Base-by-base conservation (phyloP, 2,329 filamentous ascomycete genomes). In the Teratosphaeria destructans region DNA sequence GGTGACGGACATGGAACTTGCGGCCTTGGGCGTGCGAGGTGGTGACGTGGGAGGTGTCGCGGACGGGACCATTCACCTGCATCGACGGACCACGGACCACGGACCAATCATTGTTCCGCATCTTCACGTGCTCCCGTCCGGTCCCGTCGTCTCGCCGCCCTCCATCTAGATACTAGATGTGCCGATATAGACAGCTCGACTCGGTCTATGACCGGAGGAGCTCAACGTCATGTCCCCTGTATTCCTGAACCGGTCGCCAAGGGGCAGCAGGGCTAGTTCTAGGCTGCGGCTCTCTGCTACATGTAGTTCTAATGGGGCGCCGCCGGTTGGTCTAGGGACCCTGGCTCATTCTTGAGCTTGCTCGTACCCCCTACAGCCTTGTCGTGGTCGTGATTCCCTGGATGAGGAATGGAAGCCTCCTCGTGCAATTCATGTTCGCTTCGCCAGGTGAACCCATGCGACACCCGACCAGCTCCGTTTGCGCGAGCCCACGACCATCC, bases 401-500 rank as follows among this genome's bases (percentile, higher is more conserved):
- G 49, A 53, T 53, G 19, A 53, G 49, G 26, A 19, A 19, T 23
- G 1, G 23, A 29, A 32, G 16, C 52, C 10, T 37, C 55, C 55
- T 57, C 55, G 55, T 57, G 55, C 55, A 19, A 23, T 23, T 23
- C 23, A 23, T 23, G 2, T 43, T 57, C 35, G 12, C 47, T 56
- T 19, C 37, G n/a, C 47, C 47, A 26, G 32, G 11, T 16, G 39
- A 19, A 53, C 16, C 23, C 12, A 52, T 59, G 37, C 52, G n/a
- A 59, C 52, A 47, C 57, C 57, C 57, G 57, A 59, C 34, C 57
- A 55, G 35, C n/a, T 11, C 52, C 57, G 57, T 27, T 34, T 26
- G 16, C 26, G 3, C 37, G 26, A 57, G 27, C 16, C 14, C 55
- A 57, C 37, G 14, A 52, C 29, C 19, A n/a, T 57, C 55, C 47